Base-by-base conservation (phyloP, 345 rosid species). In the Acer saccharum region DNA sequence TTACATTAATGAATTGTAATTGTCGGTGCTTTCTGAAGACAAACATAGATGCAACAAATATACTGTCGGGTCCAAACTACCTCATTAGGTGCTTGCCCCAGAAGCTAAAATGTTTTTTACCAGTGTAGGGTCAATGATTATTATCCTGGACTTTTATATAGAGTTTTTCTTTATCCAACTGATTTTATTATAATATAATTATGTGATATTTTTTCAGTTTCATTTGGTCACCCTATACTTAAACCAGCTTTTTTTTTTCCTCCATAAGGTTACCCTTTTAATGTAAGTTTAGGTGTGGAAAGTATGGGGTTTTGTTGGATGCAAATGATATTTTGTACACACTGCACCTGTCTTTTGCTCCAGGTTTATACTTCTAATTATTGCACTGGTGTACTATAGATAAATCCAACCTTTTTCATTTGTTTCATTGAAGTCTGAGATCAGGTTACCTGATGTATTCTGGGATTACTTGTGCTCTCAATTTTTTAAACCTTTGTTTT, bases 41-140 rank as follows among this genome's bases (percentile, higher is more conserved):
- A 43, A 20, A 11, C 5, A 61, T 43, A 11, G 67, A 43, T 41
- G 67, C 67, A 60, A 13, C 12, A 7, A 14, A n/a, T 41, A 57
- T 23, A 13, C 17, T 60, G 14, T 35, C 13, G 32, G 55, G 17
- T 72, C 66, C 52, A 20, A 58, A 8, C 55, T 29, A 32, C 50
- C n/a, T 6, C 50, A n/a, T 18, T n/a, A 18, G 64, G 27, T 13
- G 12, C 64, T 17, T 3, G 12, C 39, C 10, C 44, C 39, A 20
- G 64, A 18, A 64, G 39, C 68, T 11, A 64, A 25, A 44, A 41
- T 21, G 76, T 57, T 73, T 60, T 60, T 73, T 29, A 72, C 58
- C 72, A 46, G 10, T 69, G 32, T 44, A 2, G 25, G 41, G 20
- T 20, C 41, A 18, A 65, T 65, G 50, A 16, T 39, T 20, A 7